Evolutionary conservation across 1,284 basidiomycete species (phyloP), one percentile per base, ranked within the genome.

Genomic region (Cutaneotrichosporon mucoides): DNA sequence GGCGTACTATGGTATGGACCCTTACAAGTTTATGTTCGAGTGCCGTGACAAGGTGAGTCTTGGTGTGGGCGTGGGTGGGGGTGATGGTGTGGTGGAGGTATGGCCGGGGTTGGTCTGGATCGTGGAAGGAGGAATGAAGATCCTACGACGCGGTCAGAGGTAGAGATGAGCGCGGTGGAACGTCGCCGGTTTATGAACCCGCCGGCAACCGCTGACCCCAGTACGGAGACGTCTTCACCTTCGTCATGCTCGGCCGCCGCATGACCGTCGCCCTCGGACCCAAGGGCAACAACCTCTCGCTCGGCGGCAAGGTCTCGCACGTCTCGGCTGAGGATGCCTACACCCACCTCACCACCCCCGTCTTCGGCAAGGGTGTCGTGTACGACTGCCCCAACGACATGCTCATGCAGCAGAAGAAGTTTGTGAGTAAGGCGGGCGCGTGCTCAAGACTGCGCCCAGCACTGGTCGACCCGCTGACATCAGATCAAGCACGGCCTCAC

Each of bases 391-490:
- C 96, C 38, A 99, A 99, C 77, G 88, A 93, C 57, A 82, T 92
- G 54, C 87, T 99, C 76, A 99, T 99, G 95, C 94, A 99, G 75
- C 96, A 99, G 79, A 99, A 99, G 83, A 90, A 89, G 77, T 97
- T 99, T 67, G 81, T 81, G 64, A 79, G 73, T 68, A 15, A 24
- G 24, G 24, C 24, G 24, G 24, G 24, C 24, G 24, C 24, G 24
- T 24, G 24, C 24, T 24, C 24, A 24, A 24, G 24, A 24, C 24
- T 24, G 24, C 24, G 24, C 24, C 24, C 24, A 24, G 24, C 24
- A 24, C 24, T 24, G 24, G 24, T 24, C 24, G 24, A 24, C 24
- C 24, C 24, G 24, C 24, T 24, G 24, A 24, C 24, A 24, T 24
- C 61, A 77, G 76, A 87, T 94, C 78, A 96, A 95, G 81, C 88